A percentile compares a stretch with the other conserved stretches of the same genome.
These are phyloP conservation scores for Ogataea glucozyma DNA, from an alignment of 805 yeast genomes.

Conservation along the genomic window DNA sequence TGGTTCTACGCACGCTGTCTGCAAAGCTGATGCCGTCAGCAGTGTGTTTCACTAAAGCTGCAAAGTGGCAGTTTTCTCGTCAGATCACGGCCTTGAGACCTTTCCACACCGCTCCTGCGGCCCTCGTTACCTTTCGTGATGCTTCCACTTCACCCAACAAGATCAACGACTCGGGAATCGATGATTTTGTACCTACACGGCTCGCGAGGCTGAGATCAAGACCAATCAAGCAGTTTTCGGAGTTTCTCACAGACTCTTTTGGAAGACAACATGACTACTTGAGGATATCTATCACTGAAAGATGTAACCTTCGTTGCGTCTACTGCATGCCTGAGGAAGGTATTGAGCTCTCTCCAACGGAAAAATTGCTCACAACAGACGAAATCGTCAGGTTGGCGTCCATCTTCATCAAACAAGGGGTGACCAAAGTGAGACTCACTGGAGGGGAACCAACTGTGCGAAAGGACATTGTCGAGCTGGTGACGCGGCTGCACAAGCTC, in stretches of 20 bases:
- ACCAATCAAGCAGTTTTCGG: constrained; percentile 36
- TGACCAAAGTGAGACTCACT: constrained; percentile 51
- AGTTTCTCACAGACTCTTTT: constrained; percentile 46
- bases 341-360: constrained; percentile 46
- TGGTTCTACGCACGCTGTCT: too few relatives aligned
- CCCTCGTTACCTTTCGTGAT: too few relatives aligned
- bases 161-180: neutral
- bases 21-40: too few relatives aligned
- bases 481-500: constrained; percentile 38
- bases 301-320: constrained; percentile 48
- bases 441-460: constrained; percentile 62
- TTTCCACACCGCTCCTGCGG: too few relatives aligned
- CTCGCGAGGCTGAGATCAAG: constrained; percentile 15
- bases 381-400: constrained; percentile 46
- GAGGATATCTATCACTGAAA: constrained; percentile 51
- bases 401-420: constrained; percentile 49
- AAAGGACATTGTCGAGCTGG: constrained; percentile 48
- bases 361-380: constrained; percentile 41
- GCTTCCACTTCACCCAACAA: neutral
- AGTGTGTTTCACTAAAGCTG: too few relatives aligned
- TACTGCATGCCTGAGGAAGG: constrained; percentile 64
- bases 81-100: too few relatives aligned
- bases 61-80: too few relatives aligned
- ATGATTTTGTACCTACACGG: constrained; percentile 7
- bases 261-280: constrained; percentile 49